Conservation (phyloP, 2,329 filamentous ascomycete genomes). For the Fusarium robinianum region DNA sequence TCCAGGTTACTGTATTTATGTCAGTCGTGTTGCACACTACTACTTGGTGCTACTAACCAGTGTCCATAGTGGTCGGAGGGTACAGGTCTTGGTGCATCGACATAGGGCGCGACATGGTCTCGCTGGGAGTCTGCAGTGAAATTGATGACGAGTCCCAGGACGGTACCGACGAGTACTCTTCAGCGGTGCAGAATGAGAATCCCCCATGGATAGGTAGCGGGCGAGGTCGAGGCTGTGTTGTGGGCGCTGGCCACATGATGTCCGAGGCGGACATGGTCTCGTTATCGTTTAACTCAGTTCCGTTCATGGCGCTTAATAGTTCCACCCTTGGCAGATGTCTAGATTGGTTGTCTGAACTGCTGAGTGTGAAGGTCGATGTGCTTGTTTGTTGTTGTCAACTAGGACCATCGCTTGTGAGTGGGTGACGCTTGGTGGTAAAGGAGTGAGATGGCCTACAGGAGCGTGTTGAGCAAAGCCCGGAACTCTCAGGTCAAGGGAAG, state of each 20-base stretch:
- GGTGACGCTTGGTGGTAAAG: slow-evolving; percentile 29
- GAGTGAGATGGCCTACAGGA: slow-evolving; percentile 52
- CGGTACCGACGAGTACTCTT: slow-evolving; percentile 56
- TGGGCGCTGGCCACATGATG: slow-evolving; percentile 60
- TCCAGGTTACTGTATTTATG: slow-evolving; percentile 45
- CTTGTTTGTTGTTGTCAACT: slow-evolving; percentile 46
- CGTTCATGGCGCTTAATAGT: slow-evolving; percentile 51
- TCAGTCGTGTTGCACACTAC: slow-evolving; percentile 19
- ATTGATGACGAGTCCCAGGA: slow-evolving; percentile 62
- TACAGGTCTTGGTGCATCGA: slow-evolving; percentile 64
- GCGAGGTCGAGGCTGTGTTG: slow-evolving; percentile 56
- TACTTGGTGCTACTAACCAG: slow-evolving; percentile 47
- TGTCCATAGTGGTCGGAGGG: slow-evolving; percentile 53
- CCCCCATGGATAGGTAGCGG: slow-evolving; percentile 65
- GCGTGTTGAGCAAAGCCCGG: slow-evolving; percentile 58
- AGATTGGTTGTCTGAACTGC: slow-evolving; percentile 52
- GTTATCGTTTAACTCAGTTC: slow-evolving; percentile 54
- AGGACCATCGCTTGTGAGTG: slow-evolving; percentile 28
- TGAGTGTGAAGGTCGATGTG: slow-evolving; percentile 54
- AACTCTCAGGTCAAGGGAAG: slow-evolving; percentile 29
- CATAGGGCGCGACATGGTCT: slow-evolving; percentile 58
- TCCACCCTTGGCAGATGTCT: slow-evolving; percentile 50
- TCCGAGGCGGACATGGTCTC: slow-evolving; percentile 53
- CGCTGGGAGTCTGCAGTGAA: slow-evolving; percentile 55
- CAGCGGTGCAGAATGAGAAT: slow-evolving; percentile 62